These are phyloP conservation scores for Russula sp. DNA, from an alignment of 768 basidiomycete species.

Conservation along the genomic window DNA sequence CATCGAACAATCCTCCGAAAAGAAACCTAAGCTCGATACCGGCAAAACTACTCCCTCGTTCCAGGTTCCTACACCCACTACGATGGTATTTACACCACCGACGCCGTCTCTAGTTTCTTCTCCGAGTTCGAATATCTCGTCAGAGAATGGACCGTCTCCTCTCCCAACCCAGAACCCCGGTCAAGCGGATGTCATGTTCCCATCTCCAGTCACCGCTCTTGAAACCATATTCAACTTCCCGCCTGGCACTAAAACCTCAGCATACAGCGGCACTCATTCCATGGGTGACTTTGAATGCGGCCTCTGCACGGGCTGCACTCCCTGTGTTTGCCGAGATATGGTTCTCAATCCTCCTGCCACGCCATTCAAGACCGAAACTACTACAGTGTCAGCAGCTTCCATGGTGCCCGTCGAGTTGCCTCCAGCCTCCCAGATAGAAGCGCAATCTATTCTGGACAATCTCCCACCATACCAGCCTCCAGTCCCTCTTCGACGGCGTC, in stretches of 20 bases:
- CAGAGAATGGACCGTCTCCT: slow-evolving; percentile 38
- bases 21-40: slow-evolving; percentile 39
- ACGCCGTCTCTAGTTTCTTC: slow-evolving; percentile 54
- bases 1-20: slow-evolving; percentile 35
- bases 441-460: slow-evolving; percentile 69
- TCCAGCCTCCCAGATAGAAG: slow-evolving; percentile 23
- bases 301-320: slow-evolving; percentile 64
- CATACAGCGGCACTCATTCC: slow-evolving; percentile 33
- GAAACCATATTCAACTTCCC: slow-evolving; percentile 41
- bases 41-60: slow-evolving; percentile 32
- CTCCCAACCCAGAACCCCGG: slow-evolving; percentile 34
- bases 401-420: slow-evolving; percentile 27
- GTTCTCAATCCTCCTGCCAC: slow-evolving; percentile 44
- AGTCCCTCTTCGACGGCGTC: slow-evolving; percentile 70
- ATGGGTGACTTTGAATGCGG: slow-evolving; percentile 62
- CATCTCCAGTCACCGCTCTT: slow-evolving; percentile 36
- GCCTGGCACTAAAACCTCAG: slow-evolving; percentile 34
- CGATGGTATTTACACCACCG: slow-evolving; percentile 33
- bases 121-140: slow-evolving; percentile 41
- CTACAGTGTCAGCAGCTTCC: slow-evolving; percentile 29
- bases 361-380: slow-evolving; percentile 35
- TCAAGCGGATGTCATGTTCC: slow-evolving; percentile 35
- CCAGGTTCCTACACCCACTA: slow-evolving; percentile 35
- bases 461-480: slow-evolving; percentile 78
- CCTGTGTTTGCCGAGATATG: slow-evolving; percentile 77